Percentiles rank a stretch among this genome's conserved stretches.
Evolutionary conservation across 1,284 basidiomycete species (phyloP).

Genomic region (Coriolopsis trogii): DNA sequence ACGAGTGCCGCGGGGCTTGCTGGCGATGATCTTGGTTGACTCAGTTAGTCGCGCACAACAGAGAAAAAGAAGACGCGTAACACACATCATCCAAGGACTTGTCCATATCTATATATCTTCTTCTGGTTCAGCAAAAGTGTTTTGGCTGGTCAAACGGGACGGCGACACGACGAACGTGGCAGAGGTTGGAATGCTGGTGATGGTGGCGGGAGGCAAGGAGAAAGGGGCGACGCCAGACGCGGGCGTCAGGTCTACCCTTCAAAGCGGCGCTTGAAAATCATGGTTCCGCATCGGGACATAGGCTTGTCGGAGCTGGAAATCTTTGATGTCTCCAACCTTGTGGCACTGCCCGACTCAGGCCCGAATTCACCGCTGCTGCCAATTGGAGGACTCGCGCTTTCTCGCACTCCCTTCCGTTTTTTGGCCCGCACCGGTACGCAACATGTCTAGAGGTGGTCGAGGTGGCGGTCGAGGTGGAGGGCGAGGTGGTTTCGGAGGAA

Average conservation of each 20-base stretch:
- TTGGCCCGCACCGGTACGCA: slow-evolving; percentile 3
- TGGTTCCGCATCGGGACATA: slow-evolving; percentile 1
- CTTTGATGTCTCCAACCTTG: not conserved
- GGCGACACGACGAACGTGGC: slow-evolving; percentile 22
- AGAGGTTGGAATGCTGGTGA: slow-evolving; percentile 23
- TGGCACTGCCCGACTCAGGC: slow-evolving; percentile 10
- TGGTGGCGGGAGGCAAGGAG: slow-evolving; percentile 31
- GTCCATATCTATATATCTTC: slow-evolving; percentile 57
- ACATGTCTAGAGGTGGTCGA: slow-evolving; percentile 64
- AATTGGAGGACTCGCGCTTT: no score
- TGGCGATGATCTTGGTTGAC: slow-evolving; percentile 81
- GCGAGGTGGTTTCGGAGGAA: slow-evolving; percentile 59
- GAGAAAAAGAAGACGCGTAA: slow-evolving; percentile 22
- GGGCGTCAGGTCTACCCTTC: slow-evolving; percentile 7
- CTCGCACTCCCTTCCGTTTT: slow-evolving; percentile 1
- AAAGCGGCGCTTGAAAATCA: slow-evolving; percentile 14
- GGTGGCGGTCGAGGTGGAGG: slow-evolving; percentile 51
- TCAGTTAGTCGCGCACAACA: slow-evolving; percentile 22
- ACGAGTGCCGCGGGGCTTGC: slow-evolving; percentile 57
- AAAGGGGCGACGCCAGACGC: slow-evolving; percentile 22
- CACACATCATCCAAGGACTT: slow-evolving; percentile 89
- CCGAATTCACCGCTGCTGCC: slow-evolving; percentile 2
- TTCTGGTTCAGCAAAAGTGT: slow-evolving; percentile 1
- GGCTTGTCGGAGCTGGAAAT: slow-evolving; percentile 9
- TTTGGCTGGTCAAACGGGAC: slow-evolving; percentile 12